A percentile compares a stretch with the other conserved stretches of the same genome.
Evolutionary conservation across 306 rosid species (phyloP).

Genomic region (Leucaena leucocephala): DNA sequence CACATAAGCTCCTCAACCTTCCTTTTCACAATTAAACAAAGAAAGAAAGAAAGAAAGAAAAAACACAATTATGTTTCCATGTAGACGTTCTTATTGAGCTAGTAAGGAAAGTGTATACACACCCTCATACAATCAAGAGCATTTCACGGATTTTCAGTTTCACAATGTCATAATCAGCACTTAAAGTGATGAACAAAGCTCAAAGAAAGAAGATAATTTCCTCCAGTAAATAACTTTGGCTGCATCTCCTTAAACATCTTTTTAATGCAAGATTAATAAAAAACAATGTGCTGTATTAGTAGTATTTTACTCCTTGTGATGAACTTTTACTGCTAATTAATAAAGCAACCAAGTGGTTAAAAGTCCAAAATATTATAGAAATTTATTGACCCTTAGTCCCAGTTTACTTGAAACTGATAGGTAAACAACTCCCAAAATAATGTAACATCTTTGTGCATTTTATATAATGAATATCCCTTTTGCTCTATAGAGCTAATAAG

Average conservation of each 20-base stretch:
- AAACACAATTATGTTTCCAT: slow-evolving; percentile 17
- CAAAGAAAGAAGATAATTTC: slow-evolving; percentile 23
- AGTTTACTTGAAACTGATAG: slow-evolving; percentile 22
- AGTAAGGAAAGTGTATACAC: slow-evolving; percentile 9
- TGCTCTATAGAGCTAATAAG: slow-evolving; percentile 9
- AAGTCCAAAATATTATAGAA: neutral
- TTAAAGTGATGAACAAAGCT: slow-evolving; percentile 28
- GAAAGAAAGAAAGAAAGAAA: neutral
- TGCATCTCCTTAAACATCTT: slow-evolving; percentile 21
- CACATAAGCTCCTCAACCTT: slow-evolving; percentile 87
- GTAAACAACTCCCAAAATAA: slow-evolving; percentile 11
- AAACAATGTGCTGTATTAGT: slow-evolving; percentile 20
- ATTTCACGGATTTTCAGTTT: slow-evolving; percentile 16
- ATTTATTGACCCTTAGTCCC: slow-evolving; percentile 18
- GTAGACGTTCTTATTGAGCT: slow-evolving; percentile 20
- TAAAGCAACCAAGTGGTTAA: slow-evolving; percentile 1
- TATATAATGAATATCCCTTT: neutral
- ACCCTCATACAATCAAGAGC: slow-evolving; percentile 2
- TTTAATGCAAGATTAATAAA: neutral
- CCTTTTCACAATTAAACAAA: slow-evolving; percentile 35
- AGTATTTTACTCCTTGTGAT: slow-evolving; percentile 21
- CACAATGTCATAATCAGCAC: slow-evolving; percentile 12
- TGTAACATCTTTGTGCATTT: slow-evolving; percentile 11
- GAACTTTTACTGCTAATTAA: slow-evolving; percentile 21
- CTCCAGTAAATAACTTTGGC: slow-evolving; percentile 7